Evolutionary conservation across 495 filamentous ascomycete genomes (phyloP), one percentile per base, ranked within the genome.

Genomic region (Oleoguttula mirabilis): DNA sequence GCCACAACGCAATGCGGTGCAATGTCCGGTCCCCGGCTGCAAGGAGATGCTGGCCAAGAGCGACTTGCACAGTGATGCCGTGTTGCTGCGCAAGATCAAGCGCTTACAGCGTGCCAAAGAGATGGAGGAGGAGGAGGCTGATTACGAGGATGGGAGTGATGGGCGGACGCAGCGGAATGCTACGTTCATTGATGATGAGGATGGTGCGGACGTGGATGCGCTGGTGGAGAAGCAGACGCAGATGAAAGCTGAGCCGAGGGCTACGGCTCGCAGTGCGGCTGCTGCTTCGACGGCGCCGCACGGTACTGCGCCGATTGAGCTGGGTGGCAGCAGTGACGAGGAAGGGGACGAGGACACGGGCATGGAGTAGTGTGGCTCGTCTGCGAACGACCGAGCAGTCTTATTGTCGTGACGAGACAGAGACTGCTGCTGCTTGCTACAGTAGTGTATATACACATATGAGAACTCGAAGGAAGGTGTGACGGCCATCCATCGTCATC

Each of bases 1-100:
- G 7, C 19, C 39, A 5, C 15, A 38, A 1, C 48, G 30, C 17
- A 14, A 24, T 27, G 41, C 32, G 5, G 51, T 64, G 10, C 47
- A 64, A 39, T 70, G 67, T 50, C 66, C 66, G 2, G 55, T 60
- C 11, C 17, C 52, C 15, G 66, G 66, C 4, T 70, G 67, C 50
- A 19, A 21, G 20, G 31, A 57, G 52, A 57, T 53, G 44, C 54
- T 71, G 16, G 50, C 54, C 10, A 42, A 50, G 4, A 36, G 50
- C 6, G 63, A 68, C 33, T 56, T 70, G 20, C 47, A 56, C 24
- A 33, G 44, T 4, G 65, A 72, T 47, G 23, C 42, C 10, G 32
- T 64, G 16, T 41, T 69, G 11, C 16, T 60, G 4, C 56, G 65
- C 10, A 59, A 60, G 41, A 61, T 72, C 35, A 43, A 52, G 40